Evolutionary conservation across 2,329 filamentous ascomycete species (phyloP), one percentile per base, ranked within the genome.

Genomic region (Daldinia sp.): DNA sequence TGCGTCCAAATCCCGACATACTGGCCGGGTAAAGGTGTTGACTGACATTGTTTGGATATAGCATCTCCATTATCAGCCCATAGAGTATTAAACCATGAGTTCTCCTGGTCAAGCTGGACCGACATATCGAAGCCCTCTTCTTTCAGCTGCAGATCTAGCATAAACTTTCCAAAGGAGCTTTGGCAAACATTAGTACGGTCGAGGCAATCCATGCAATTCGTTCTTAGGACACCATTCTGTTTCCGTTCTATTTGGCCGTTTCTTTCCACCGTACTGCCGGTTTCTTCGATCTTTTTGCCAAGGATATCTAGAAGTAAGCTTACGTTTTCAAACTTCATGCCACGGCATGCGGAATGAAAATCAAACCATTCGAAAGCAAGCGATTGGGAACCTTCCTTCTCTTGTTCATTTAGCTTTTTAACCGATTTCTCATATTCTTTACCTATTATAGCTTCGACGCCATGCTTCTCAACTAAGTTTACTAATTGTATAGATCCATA

Each of bases 11-110:
- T 19, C 13, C n/a, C 51, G 5, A n/a, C 11, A 23, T 41, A 7
- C 39, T 25, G 9, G 23, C 37, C 5, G 19, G 34, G 56, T 8
- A 32, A n/a, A n/a, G 15, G 23, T n/a, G n/a, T 25, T 7, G 10
- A 66, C 71, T 71, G 25, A 74, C 72, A 99, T 75, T 97, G 94
- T 69, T 94, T 93, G 0, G 93, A 96, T 57, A 98, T 93, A 0
- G 94, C 93, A 76, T 99, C 95, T 11, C 95, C 95, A 69, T 99
- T 99, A 75, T 99, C 95, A 0, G 95, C 95, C 94, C 95, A 99
- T 0, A 98, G 82, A 0, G 87, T 93, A 76, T 99, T 98, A 80
- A 98, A 98, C 93, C 94, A 98, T 45, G 88, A 85, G 4, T 92
- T 96, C 57, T 89, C 87, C 59, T 92, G 90, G 74, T 97, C 93